Conservation (phyloP, 1,284 basidiomycete genomes). For the Flammula alnicola region DNA sequence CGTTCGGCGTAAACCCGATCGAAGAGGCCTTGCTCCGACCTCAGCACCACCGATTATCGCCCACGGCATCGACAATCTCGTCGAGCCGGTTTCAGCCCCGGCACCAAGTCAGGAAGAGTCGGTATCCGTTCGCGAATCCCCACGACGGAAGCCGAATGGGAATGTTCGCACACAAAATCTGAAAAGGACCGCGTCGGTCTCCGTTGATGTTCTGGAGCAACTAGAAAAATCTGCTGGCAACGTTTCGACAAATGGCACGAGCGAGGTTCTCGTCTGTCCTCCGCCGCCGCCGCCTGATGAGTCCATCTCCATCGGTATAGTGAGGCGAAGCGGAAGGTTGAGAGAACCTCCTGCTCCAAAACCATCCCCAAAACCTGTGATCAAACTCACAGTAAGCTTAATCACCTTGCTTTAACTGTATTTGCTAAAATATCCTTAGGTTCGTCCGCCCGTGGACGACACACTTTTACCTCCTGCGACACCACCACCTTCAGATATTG, state of each 20-base stretch:
- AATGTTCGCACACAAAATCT: neutral
- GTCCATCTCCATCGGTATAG: slow-evolving; percentile 21
- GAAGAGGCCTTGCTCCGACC: neutral
- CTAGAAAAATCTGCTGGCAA: neutral
- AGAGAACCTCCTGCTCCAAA: slow-evolving; percentile 13
- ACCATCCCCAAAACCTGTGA: slow-evolving; percentile 5
- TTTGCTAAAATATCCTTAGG: slow-evolving; percentile 3
- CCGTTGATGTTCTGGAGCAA: slow-evolving; percentile 1
- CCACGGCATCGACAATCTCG: too few relatives aligned
- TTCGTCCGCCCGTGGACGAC: slow-evolving; percentile 9
- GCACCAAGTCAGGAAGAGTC: neutral
- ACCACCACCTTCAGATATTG: neutral
- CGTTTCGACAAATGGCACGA: neutral
- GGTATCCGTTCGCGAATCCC: neutral
- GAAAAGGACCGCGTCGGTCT: slow-evolving; percentile 5
- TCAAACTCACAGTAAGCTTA: slow-evolving; percentile 18
- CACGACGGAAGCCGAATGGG: neutral
- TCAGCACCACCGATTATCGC: neutral
- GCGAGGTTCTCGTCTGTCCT: slow-evolving; percentile 1
- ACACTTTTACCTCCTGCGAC: slow-evolving; percentile 3
- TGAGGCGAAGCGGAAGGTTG: slow-evolving; percentile 23
- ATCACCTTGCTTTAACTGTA: neutral
- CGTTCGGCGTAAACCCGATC: neutral
- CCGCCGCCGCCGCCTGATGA: slow-evolving; percentile 11
- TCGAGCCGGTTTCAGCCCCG: neutral